Evolutionary conservation across 441 rosid genomes (phyloP).

Genomic region (Metrosideros polymorpha): DNA sequence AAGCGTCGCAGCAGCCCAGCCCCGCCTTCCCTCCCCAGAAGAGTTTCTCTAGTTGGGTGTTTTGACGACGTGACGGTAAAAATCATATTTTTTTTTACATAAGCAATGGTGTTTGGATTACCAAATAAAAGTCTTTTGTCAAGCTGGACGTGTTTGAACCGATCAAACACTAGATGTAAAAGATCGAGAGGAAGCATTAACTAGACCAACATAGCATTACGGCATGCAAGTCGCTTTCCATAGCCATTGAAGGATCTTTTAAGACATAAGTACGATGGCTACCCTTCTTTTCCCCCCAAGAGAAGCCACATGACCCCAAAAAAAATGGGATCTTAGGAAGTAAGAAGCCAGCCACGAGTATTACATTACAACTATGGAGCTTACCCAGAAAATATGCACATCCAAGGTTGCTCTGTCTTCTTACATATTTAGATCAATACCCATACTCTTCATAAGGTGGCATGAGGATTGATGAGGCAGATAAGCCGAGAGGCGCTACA

Average conservation of each 20-base stretch:
- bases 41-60: background rate
- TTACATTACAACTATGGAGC: background rate
- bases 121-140: background rate
- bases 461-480: background rate
- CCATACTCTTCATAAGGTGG: background rate
- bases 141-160: background rate
- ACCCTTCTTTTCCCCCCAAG: background rate
- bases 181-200: background rate
- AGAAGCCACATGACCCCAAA: background rate
- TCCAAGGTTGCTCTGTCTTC: background rate
- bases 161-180: background rate
- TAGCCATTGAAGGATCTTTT: background rate
- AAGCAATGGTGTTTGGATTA: background rate
- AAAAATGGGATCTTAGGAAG: background rate
- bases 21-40: too few species aligned
- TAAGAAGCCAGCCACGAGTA: background rate
- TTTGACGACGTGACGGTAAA: background rate
- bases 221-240: background rate
- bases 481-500: background rate
- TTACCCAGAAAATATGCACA: slow-evolving; percentile 9
- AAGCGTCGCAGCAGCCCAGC: background rate
- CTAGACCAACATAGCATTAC: background rate
- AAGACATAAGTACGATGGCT: background rate
- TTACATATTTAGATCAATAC: background rate
- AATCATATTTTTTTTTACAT: background rate